Evolutionary conservation across 768 basidiomycete species (phyloP).

Genomic region (Kondoa malvinella): DNA sequence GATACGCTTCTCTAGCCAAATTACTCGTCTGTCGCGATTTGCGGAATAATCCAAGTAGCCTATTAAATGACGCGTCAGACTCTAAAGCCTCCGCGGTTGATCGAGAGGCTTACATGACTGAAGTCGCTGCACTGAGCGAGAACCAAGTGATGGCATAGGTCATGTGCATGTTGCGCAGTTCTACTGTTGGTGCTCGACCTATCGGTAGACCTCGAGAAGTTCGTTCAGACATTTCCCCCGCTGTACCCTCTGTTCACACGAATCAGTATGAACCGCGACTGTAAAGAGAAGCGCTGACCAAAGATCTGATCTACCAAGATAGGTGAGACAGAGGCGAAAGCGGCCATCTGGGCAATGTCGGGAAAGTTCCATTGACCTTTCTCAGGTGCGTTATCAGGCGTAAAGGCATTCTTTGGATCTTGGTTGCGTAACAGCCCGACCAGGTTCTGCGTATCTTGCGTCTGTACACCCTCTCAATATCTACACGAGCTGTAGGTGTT

Average conservation of each 20-base stretch:
- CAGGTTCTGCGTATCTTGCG: constrained; percentile 36
- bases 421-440: constrained; percentile 74
- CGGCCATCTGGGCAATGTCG: constrained; percentile 63
- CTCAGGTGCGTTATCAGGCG: constrained; percentile 68
- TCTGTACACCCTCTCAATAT: background rate
- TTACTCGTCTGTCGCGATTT: background rate
- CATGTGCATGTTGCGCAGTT: constrained; percentile 80
- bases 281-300: constrained; percentile 39
- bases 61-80: background rate
- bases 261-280: constrained; percentile 10
- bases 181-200: constrained; percentile 63
- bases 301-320: constrained; percentile 84
- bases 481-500: background rate
- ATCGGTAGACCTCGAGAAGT: constrained; percentile 61
- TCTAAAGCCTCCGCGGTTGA: no score
- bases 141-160: constrained; percentile 97
- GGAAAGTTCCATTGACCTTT: constrained; percentile 82
- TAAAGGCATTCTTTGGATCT: constrained; percentile 53
- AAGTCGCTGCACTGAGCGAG: constrained; percentile 45
- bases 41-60: background rate
- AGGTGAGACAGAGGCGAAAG: constrained; percentile 47
- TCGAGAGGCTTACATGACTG: background rate
- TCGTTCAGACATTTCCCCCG: constrained; percentile 48
- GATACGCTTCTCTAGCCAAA: background rate
- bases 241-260: constrained; percentile 54